A percentile compares a stretch with the other conserved stretches of the same genome.
Evolutionary conservation across 1,284 basidiomycete genomes (phyloP).

Genomic region (Cerrena zonata): DNA sequence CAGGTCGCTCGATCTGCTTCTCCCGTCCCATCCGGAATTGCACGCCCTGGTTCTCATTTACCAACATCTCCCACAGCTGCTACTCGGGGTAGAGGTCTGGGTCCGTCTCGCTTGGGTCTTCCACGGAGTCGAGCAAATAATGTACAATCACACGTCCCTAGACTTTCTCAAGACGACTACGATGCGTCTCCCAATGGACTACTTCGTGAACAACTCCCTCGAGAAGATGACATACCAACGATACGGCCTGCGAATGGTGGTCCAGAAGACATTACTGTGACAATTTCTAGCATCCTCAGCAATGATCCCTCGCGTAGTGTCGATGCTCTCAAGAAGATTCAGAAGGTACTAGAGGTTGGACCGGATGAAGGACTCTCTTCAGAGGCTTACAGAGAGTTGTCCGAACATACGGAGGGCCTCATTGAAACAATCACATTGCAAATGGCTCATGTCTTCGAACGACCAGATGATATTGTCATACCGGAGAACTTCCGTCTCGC

Average conservation of each 20-base stretch:
- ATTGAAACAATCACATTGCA: conserved; percentile 84
- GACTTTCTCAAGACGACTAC: conserved; percentile 4
- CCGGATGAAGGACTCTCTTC: conserved; percentile 67
- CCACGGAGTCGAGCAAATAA: conserved; percentile 41
- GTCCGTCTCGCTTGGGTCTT: conserved; percentile 62
- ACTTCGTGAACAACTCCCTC: conserved; percentile 11
- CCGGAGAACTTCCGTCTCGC: conserved; percentile 84
- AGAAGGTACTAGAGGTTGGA: conserved; percentile 71
- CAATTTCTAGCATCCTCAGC: conserved; percentile 79
- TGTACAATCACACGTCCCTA: conserved; percentile 12
- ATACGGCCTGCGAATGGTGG: conserved; percentile 19
- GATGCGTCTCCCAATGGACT: conserved; percentile 8
- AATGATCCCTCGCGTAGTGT: conserved; percentile 82
- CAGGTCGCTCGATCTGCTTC: conserved; percentile 45
- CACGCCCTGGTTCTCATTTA: conserved; percentile 33
- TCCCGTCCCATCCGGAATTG: conserved; percentile 36
- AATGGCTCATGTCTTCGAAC: conserved; percentile 84
- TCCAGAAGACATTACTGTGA: conserved; percentile 63
- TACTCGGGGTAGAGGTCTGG: conserved; percentile 52
- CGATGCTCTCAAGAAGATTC: conserved; percentile 89
- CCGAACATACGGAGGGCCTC: conserved; percentile 79
- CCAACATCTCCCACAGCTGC: conserved; percentile 44
- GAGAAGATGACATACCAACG: conserved; percentile 12
- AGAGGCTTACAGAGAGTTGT: conserved; percentile 68
- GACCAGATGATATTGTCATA: conserved; percentile 63